These are phyloP conservation scores for Thecamonas trahens DNA, from an alignment of 78 protist genomes.

Conservation along the genomic window DNA sequence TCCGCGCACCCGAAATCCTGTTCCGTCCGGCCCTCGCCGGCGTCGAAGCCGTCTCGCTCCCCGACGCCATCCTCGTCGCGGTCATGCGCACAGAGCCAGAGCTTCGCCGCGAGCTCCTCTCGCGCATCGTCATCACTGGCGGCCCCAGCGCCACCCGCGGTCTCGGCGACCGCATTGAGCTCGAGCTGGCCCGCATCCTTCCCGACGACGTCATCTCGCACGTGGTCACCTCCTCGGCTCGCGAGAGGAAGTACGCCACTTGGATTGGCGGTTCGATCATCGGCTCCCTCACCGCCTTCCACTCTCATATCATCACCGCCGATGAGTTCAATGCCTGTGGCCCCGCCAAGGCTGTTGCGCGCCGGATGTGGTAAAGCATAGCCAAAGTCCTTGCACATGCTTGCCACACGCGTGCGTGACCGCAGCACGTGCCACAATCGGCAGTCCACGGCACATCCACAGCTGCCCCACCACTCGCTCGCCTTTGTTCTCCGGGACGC, in stretches of 20 bases:
- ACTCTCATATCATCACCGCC: not conserved
- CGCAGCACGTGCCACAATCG: too few relatives aligned
- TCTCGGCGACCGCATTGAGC: conserved; percentile 33
- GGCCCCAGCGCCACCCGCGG: conserved; percentile 50
- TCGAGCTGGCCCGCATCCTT: conserved; percentile 37
- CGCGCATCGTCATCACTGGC: conserved; percentile 49
- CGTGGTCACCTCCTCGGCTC: conserved; percentile 24
- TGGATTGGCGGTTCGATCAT: conserved; percentile 6
- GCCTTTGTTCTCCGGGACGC: too few relatives aligned
- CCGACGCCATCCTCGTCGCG: conserved; percentile 25
- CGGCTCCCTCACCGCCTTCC: not conserved
- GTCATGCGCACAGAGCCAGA: conserved; percentile 30
- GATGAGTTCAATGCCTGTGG: not conserved
- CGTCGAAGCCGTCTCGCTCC: conserved; percentile 63
- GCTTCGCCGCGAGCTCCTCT: conserved; percentile 29
- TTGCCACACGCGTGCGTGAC: too few relatives aligned
- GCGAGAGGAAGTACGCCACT: not conserved
- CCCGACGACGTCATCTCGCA: conserved; percentile 46
- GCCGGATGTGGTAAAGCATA: too few relatives aligned
- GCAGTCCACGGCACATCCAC: too few relatives aligned
- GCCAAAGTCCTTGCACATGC: too few relatives aligned
- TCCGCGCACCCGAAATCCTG: conserved; percentile 69
- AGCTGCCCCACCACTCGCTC: too few relatives aligned
- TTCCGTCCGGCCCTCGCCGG: conserved; percentile 81
- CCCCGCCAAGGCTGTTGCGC: not conserved